phyloP scores from a whole-genome alignment of 768 basidiomycete genomes.

The Mycena haematopus region DNA sequence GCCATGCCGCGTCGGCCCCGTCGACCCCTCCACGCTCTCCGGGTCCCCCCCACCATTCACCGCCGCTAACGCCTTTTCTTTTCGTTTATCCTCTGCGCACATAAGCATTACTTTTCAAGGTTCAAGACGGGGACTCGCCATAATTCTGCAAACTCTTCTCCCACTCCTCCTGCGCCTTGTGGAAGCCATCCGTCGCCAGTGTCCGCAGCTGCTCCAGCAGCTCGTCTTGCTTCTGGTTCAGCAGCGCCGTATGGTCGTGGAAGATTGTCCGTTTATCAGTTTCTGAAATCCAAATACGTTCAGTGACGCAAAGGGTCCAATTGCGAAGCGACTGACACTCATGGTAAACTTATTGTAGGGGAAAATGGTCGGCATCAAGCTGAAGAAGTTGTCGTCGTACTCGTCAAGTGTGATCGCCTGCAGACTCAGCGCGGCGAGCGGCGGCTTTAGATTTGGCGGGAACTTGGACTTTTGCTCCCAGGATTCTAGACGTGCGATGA shows the following conservation, averaged over 20 bases:
- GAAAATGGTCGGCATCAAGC: conserved; percentile 83
- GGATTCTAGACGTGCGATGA: conserved; percentile 53
- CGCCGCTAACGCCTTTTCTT: conserved; percentile 41
- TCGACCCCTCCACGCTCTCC: conserved; percentile 40
- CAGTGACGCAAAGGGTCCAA: not conserved
- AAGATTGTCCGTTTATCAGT: conserved; percentile 93
- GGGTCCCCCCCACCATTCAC: conserved; percentile 31
- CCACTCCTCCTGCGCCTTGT: conserved; percentile 78
- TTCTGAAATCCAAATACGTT: conserved; percentile 56
- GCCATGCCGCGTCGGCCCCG: conserved; percentile 49
- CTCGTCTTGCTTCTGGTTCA: conserved; percentile 72
- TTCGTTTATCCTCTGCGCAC: conserved; percentile 61
- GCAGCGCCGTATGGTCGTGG: conserved; percentile 68
- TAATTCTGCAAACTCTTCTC: conserved; percentile 72
- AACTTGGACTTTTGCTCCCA: conserved; percentile 91
- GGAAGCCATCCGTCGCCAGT: conserved; percentile 69
- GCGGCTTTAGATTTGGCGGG: conserved; percentile 78
- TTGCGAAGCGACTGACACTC: conserved; percentile 57
- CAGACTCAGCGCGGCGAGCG: conserved; percentile 72
- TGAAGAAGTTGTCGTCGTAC: conserved; percentile 93
- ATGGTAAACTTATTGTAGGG: conserved; percentile 97
- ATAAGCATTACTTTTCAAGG: not conserved
- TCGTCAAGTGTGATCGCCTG: conserved; percentile 84
- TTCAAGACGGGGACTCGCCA: conserved; percentile 51
- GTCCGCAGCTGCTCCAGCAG: conserved; percentile 66